Percentiles rank a stretch among this genome's conserved stretches.
These are phyloP conservation scores for Hevea brasiliensis DNA, from an alignment of 345 rosid species.

Conservation along the genomic window DNA sequence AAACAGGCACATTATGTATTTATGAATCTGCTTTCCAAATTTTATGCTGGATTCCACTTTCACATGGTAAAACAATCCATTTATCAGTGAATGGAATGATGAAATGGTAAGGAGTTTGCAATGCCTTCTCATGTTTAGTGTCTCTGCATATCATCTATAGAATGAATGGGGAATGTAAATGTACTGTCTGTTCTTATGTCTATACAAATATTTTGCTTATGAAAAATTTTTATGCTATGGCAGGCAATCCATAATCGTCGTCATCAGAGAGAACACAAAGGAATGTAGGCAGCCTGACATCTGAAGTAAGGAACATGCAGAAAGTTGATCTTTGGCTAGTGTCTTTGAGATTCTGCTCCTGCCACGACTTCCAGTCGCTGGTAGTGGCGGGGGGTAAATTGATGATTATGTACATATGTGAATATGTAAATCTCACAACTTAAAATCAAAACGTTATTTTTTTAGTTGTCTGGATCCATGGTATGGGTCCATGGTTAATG, in stretches of 20 bases:
- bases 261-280: background rate
- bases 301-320: background rate
- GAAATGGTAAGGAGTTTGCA: too few species aligned
- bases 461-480: background rate
- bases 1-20: too few species aligned
- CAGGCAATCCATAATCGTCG: slow-evolving; percentile 5
- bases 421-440: background rate
- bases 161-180: too few species aligned
- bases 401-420: background rate
- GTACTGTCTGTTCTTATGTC: too few species aligned
- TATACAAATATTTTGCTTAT: background rate
- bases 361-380: background rate
- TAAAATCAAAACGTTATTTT: background rate
- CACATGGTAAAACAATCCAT: too few species aligned
- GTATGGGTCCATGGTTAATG: background rate
- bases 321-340: background rate
- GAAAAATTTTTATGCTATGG: background rate
- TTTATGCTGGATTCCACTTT: too few species aligned
- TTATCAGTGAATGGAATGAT: too few species aligned
- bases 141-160: too few species aligned
- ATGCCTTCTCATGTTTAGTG: too few species aligned
- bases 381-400: background rate
- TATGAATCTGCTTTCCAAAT: too few species aligned
- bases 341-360: background rate
- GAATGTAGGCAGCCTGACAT: background rate